A percentile compares a stretch with the other conserved stretches of the same genome.
phyloP scores from a whole-genome alignment of 177 flowering plant species.

The Vitis hybrid region DNA sequence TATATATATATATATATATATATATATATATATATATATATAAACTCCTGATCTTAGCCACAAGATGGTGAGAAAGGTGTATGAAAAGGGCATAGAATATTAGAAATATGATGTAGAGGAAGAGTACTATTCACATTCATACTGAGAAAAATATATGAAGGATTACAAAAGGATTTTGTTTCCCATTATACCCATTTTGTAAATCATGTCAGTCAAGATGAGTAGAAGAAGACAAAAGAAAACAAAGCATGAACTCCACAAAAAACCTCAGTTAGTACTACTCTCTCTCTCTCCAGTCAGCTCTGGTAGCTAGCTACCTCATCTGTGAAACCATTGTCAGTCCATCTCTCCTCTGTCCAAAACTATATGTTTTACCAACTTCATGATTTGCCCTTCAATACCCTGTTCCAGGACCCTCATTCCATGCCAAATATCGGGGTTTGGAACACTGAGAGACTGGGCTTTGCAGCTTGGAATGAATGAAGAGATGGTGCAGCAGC shows the following conservation, averaged over 20 bases:
- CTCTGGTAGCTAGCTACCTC: too few relatives aligned
- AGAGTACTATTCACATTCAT: not conserved
- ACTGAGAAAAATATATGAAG: slow-evolving; percentile 8
- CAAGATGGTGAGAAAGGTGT: too few relatives aligned
- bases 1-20: too few relatives aligned
- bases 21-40: too few relatives aligned
- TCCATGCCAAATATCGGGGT: slow-evolving; percentile 82
- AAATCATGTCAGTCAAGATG: slow-evolving; percentile 30
- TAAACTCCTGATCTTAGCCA: too few relatives aligned
- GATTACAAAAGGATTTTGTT: slow-evolving; percentile 25
- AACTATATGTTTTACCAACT: too few relatives aligned
- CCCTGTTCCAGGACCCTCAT: slow-evolving; percentile 24
- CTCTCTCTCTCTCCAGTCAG: slow-evolving; percentile 26
- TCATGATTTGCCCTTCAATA: not conserved
- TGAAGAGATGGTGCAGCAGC: slow-evolving; percentile 35
- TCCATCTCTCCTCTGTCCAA: slow-evolving; percentile 13
- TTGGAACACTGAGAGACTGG: slow-evolving; percentile 56
- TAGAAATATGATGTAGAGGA: too few relatives aligned
- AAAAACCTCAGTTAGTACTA: slow-evolving; percentile 34
- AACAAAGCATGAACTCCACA: slow-evolving; percentile 14
- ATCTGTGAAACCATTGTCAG: slow-evolving; percentile 29
- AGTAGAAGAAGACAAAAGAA: slow-evolving; percentile 2
- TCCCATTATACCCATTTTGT: slow-evolving; percentile 22
- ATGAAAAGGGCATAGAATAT: too few relatives aligned
- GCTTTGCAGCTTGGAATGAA: slow-evolving; percentile 49